Percentiles rank a stretch among this genome's conserved stretches.
phyloP scores from a whole-genome alignment of 1,284 basidiomycete genomes.

The Amanita bisporigera region DNA sequence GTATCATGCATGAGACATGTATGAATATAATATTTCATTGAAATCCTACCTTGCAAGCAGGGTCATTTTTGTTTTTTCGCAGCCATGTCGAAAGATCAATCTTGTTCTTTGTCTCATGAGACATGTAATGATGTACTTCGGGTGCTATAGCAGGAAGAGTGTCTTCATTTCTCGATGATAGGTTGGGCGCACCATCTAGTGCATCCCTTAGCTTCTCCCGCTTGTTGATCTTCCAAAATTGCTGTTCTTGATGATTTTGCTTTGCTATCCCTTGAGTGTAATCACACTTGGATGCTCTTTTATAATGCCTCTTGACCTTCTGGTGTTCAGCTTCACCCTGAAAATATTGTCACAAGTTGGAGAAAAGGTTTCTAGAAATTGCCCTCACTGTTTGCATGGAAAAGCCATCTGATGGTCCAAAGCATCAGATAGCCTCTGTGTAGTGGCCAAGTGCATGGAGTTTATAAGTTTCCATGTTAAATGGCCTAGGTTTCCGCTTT shows the following conservation, averaged over 20 bases:
- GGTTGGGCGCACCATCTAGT: slow-evolving; percentile 12
- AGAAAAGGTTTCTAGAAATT: background rate
- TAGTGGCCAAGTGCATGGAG: slow-evolving; percentile 30
- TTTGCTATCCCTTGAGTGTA: slow-evolving; percentile 31
- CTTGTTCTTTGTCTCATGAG: no score
- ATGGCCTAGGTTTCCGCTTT: background rate
- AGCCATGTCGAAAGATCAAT: slow-evolving; percentile 14
- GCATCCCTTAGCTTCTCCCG: background rate
- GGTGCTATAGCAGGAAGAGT: no score
- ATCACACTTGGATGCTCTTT: slow-evolving; percentile 35
- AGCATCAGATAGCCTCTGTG: slow-evolving; percentile 18
- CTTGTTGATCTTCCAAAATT: slow-evolving; percentile 14
- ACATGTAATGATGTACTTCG: no score
- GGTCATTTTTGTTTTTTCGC: slow-evolving; percentile 15
- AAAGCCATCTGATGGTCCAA: slow-evolving; percentile 30
- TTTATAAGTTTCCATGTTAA: slow-evolving; percentile 30
- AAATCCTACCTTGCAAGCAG: slow-evolving; percentile 18
- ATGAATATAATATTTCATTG: background rate
- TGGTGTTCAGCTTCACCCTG: slow-evolving; percentile 46
- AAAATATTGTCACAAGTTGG: background rate
- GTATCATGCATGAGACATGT: background rate
- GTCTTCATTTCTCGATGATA: no score
- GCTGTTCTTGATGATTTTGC: slow-evolving; percentile 22
- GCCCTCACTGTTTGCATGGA: slow-evolving; percentile 30
- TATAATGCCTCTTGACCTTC: slow-evolving; percentile 41